phyloP scores from a whole-genome alignment of 164 flowering plant genomes.

The Chimonanthus salicifolius region DNA sequence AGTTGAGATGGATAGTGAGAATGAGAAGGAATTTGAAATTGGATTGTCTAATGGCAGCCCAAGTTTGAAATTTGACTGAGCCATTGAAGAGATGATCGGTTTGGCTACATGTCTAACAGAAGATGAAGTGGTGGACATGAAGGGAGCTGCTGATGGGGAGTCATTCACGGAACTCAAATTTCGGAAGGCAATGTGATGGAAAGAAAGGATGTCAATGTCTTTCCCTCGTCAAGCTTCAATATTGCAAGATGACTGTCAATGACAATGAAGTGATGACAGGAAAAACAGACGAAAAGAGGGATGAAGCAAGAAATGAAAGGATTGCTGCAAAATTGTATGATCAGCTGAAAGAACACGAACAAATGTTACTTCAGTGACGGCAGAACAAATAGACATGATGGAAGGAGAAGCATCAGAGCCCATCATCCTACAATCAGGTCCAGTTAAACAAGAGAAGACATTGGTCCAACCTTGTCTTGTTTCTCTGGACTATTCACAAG shows the following conservation, averaged over 20 bases:
- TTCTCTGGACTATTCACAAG: slow-evolving; percentile 6
- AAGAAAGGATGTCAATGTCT: slow-evolving; percentile 9
- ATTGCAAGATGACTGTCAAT: not conserved
- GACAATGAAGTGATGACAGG: not conserved
- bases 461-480: slow-evolving; percentile 1
- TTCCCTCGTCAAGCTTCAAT: not conserved
- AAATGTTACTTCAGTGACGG: not conserved
- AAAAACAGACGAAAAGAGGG: slow-evolving; percentile 2
- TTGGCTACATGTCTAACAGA: slow-evolving; percentile 11
- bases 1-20: no score
- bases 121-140: not conserved
- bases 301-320: not conserved
- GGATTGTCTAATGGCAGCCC: not conserved
- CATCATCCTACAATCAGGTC: slow-evolving; percentile 1
- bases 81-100: slow-evolving; percentile 2
- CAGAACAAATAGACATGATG: not conserved
- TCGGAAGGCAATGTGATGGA: not conserved
- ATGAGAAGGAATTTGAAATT: no score
- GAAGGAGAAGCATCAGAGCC: not conserved
- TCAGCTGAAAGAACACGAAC: not conserved
- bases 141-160: not conserved
- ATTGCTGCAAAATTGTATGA: not conserved
- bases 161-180: not conserved
- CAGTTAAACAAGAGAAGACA: slow-evolving; percentile 5
- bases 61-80: slow-evolving; percentile 11